phyloP scores from a whole-genome alignment of 164 flowering plant genomes.

The Pachysandra terminalis region DNA sequence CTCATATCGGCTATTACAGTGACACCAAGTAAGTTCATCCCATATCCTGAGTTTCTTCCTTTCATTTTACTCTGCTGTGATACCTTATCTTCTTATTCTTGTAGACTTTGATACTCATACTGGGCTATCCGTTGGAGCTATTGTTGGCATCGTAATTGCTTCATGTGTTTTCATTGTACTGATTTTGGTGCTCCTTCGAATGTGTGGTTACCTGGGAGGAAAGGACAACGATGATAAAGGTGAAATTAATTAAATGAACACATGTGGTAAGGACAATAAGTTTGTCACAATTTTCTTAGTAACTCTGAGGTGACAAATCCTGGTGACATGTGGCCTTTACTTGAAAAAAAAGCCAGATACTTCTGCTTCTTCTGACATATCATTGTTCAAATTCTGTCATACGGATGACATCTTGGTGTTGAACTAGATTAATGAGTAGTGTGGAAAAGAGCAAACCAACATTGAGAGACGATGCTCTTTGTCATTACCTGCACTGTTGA shows the following conservation, averaged over 20 bases:
- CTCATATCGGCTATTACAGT: slow-evolving; percentile 76
- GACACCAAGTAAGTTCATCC: slow-evolving; percentile 57
- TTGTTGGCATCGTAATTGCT: slow-evolving; percentile 52
- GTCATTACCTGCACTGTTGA: not conserved
- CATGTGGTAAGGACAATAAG: not conserved
- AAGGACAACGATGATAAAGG: slow-evolving; percentile 47
- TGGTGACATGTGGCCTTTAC: not conserved
- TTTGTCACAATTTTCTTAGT: not conserved
- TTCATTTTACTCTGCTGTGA: slow-evolving; percentile 28
- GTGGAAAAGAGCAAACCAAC: not conserved
- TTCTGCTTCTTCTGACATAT: not conserved
- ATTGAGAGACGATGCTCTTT: not conserved
- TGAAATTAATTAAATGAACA: slow-evolving; percentile 12
- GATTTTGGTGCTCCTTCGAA: slow-evolving; percentile 36
- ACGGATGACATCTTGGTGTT: not conserved
- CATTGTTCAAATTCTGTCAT: not conserved
- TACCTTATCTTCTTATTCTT: slow-evolving; percentile 12
- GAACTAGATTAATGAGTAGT: not conserved
- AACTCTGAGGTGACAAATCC: not conserved
- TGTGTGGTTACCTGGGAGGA: slow-evolving; percentile 45
- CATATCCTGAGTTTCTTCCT: not conserved
- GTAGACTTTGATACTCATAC: slow-evolving; percentile 1
- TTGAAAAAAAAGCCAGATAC: not conserved
- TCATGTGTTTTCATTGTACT: slow-evolving; percentile 26
- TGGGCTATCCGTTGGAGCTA: slow-evolving; percentile 57